Base-by-base conservation (phyloP, 2,329 filamentous ascomycete species). In the Penicillium sp. region DNA sequence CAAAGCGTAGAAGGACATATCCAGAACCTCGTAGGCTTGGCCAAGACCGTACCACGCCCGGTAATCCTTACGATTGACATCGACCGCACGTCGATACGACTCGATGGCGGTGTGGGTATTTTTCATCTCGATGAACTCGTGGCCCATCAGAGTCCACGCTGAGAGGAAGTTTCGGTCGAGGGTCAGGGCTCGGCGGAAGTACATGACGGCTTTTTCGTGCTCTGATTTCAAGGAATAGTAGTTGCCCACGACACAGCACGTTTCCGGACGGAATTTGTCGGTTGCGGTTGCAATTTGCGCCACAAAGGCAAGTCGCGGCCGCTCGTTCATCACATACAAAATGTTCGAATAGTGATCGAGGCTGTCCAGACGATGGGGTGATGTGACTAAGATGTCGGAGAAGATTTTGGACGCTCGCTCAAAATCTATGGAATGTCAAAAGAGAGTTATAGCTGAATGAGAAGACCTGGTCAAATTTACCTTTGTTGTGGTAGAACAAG, bases 51-150 rank as follows among this genome's bases (percentile, higher is more conserved):
- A 97, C 93, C 93, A 98, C 4, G 93, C 93, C 48, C 93, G 86
- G 67, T 97, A 97, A 67, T 98, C 93, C 59, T 93, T 88, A 32
- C 91, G 83, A 63, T 98, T 97, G 58, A 93, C 88, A 61, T 98
- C 93, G 1, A 98, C 91, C 1, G 93, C 93, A 37, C 93, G 85
- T 1, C 93, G 83, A 64, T 98, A 98, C 1, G 89, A 95, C 67
- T 98, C 93, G 52, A 98, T 97, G 7, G 93, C 93, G 0, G 93
- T 91, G 63, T 98, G 93, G 0, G 91, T 97, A 66, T 98, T 98
- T 65, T 97, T 98, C 70, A 98, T 83, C 69, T 98, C 93, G 46
- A 97, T 90, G 60, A 96, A 98, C 67, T 98, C 93, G 68, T 98
- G 93, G 1, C 93, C 93, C 91, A 98, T 97, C 1, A 98, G 76